phyloP scores from a whole-genome alignment of 2,329 filamentous ascomycete species.

The Amylocarpus encephaloides region DNA sequence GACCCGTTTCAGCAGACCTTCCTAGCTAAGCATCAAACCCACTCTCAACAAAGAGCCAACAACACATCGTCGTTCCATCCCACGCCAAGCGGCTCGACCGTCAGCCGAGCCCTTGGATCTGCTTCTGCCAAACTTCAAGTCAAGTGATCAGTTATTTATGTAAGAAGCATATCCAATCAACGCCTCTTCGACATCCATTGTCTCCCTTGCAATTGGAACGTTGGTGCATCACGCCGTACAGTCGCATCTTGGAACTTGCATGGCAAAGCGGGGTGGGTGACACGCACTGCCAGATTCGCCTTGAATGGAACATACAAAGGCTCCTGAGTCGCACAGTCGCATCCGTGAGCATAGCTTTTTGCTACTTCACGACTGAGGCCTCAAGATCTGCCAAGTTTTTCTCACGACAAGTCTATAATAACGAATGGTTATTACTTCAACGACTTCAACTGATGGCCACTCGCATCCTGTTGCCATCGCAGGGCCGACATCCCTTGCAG shows the following conservation, averaged over 20 bases:
- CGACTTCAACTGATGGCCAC: conserved; percentile 15
- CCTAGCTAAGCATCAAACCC: background rate
- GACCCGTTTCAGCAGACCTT: background rate
- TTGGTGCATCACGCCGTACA: conserved; percentile 1
- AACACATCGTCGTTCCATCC: background rate
- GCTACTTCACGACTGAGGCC: background rate
- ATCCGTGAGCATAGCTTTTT: background rate
- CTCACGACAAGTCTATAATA: background rate
- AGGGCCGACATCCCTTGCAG: background rate
- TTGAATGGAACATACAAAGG: background rate
- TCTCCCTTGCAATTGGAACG: too few relatives aligned
- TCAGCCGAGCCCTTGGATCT: conserved; percentile 3
- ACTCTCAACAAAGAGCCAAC: background rate
- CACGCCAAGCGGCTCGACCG: conserved; percentile 1
- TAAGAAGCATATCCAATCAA: conserved; percentile 1
- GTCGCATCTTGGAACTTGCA: conserved; percentile 2
- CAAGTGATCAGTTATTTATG: background rate
- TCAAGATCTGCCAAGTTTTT: background rate
- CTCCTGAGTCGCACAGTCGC: background rate
- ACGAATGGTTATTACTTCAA: conserved; percentile 21
- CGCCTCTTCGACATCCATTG: background rate
- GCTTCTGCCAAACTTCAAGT: too few relatives aligned
- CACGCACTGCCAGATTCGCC: background rate
- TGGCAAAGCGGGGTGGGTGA: conserved; percentile 8
- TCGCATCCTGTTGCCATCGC: conserved; percentile 16